phyloP scores from a whole-genome alignment of 768 basidiomycete genomes.

The Cyclocybe aegerita region DNA sequence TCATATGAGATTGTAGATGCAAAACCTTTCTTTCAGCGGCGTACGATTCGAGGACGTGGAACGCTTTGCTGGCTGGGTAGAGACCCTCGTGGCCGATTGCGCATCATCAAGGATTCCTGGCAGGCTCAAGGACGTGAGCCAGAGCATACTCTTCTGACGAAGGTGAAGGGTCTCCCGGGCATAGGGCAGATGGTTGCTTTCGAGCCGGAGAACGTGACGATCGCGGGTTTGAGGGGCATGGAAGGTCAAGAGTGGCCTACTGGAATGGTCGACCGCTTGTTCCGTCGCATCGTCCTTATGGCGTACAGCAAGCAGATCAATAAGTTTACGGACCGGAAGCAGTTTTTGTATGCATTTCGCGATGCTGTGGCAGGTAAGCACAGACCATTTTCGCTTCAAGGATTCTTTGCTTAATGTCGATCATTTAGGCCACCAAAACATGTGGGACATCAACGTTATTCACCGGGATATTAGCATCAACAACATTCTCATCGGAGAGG shows the following conservation, averaged over 20 bases:
- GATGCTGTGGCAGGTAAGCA: conserved; percentile 14
- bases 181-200: conserved; percentile 13
- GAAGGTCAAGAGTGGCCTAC: background rate
- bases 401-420: background rate
- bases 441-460: conserved; percentile 12
- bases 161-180: conserved; percentile 4
- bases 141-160: conserved; percentile 10
- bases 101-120: conserved; percentile 20
- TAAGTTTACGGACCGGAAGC: conserved; percentile 1
- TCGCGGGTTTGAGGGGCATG: background rate
- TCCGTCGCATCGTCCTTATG: conserved; percentile 6
- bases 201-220: background rate
- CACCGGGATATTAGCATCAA: conserved; percentile 22
- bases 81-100: background rate
- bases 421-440: conserved; percentile 14
- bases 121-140: background rate
- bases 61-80: conserved; percentile 16
- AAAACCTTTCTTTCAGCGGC: conserved; percentile 12
- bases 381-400: background rate
- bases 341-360: conserved; percentile 10
- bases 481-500: conserved; percentile 16
- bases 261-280: background rate
- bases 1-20: background rate
- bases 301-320: conserved; percentile 6
- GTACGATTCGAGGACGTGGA: conserved; percentile 16